phyloP scores from a whole-genome alignment of 1,284 basidiomycete genomes.

The Amylostereum chailletii region DNA sequence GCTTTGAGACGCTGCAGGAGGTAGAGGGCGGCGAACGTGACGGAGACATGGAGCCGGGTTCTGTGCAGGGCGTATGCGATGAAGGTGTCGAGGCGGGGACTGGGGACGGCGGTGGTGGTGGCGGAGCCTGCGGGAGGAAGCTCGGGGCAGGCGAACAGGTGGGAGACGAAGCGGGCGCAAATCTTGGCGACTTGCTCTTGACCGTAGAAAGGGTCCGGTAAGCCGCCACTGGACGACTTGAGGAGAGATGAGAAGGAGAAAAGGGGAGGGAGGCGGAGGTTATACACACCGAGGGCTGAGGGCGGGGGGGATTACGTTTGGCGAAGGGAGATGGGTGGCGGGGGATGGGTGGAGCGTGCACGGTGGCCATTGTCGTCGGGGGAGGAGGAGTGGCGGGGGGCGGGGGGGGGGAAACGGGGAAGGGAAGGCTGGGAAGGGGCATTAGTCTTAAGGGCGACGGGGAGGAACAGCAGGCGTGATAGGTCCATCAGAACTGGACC shows the following conservation, averaged over 20 bases:
- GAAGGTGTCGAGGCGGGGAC: neutral
- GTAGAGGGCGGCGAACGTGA: neutral
- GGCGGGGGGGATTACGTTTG: neutral
- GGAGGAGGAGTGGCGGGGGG: too few relatives aligned
- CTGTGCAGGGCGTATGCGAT: slow-evolving; percentile 1
- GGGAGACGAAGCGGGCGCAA: neutral
- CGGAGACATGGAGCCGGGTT: neutral
- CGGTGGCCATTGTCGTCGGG: too few relatives aligned
- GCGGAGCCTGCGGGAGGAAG: neutral
- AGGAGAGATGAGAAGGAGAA: neutral
- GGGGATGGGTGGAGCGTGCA: neutral
- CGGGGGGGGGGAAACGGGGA: too few relatives aligned
- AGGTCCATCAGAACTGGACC: neutral
- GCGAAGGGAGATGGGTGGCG: neutral
- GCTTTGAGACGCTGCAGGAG: neutral
- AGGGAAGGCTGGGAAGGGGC: neutral
- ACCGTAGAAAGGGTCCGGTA: neutral
- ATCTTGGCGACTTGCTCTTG: neutral
- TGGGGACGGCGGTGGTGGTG: neutral
- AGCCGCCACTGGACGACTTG: neutral
- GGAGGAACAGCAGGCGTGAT: neutral
- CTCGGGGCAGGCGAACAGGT: slow-evolving; percentile 1
- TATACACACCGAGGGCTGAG: neutral
- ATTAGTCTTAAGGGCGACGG: neutral
- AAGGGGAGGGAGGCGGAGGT: neutral